A percentile compares a stretch with the other conserved stretches of the same genome.
These are phyloP conservation scores for Backusella sp. DNA, from an alignment of 192 early-diverging fungal genomes.

Conservation along the genomic window DNA sequence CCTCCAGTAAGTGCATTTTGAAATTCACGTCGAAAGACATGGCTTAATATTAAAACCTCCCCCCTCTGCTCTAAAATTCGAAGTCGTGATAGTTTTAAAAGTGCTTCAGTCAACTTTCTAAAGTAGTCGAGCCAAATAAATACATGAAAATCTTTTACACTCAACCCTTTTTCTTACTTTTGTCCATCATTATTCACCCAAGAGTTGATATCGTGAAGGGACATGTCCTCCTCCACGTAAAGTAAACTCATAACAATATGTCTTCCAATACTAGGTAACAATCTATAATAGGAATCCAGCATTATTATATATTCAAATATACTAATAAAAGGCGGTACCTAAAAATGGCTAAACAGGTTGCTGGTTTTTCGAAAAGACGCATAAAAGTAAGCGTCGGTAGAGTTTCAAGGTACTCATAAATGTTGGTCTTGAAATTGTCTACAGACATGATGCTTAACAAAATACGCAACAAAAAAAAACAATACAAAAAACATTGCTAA, in stretches of 20 bases:
- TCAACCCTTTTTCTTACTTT: constrained; percentile 21
- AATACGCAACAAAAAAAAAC: neutral
- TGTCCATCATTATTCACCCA: constrained; percentile 39
- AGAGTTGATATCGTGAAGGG: constrained; percentile 48
- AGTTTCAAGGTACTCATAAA: constrained; percentile 78
- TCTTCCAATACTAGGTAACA: constrained; percentile 82
- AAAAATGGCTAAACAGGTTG: constrained; percentile 91
- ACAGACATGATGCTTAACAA: constrained; percentile 27
- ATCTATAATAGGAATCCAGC: constrained; percentile 24
- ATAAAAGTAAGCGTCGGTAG: constrained; percentile 75
- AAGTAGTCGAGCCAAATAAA: neutral
- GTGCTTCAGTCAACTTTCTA: constrained; percentile 60
- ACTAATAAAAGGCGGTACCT: constrained; percentile 44
- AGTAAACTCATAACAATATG: constrained; percentile 90
- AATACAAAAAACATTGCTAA: neutral
- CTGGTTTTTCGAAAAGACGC: constrained; percentile 82
- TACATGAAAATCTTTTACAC: neutral
- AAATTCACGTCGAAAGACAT: constrained; percentile 66
- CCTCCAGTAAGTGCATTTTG: constrained; percentile 72
- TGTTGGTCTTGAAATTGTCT: constrained; percentile 64
- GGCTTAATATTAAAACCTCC: constrained; percentile 57
- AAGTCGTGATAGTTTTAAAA: constrained; percentile 70
- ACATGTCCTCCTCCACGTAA: constrained; percentile 65
- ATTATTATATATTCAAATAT: neutral
- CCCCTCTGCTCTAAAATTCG: constrained; percentile 63